Conservation (phyloP, 148 eudicot species). For the Drosera capensis region DNA sequence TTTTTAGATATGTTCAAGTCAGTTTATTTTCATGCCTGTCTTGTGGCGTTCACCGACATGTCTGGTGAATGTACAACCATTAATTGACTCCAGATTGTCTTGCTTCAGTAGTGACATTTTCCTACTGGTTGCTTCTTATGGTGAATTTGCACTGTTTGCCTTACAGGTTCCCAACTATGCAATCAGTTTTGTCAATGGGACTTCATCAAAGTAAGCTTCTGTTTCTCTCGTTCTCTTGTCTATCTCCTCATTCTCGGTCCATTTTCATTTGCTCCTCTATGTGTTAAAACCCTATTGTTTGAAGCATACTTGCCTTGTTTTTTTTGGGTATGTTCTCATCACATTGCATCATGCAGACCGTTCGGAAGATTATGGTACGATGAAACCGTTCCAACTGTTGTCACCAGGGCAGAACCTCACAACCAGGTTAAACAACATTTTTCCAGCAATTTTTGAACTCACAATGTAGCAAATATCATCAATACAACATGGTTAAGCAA, state of each 20-base stretch:
- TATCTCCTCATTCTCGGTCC: not conserved
- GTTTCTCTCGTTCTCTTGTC: not conserved
- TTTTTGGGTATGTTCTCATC: not conserved
- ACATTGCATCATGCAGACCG: slow-evolving; percentile 30
- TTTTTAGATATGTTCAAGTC: no score
- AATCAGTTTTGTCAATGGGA: slow-evolving; percentile 41
- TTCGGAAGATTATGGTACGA: slow-evolving; percentile 89
- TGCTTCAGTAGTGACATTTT: no score
- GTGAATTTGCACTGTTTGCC: slow-evolving; percentile 1
- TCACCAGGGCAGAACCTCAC: slow-evolving; percentile 84
- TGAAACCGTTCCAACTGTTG: slow-evolving; percentile 70
- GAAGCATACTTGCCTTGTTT: not conserved
- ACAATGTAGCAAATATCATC: no score
- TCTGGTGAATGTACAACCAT: no score
- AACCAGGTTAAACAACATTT: slow-evolving; percentile 38
- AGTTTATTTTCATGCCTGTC: no score
- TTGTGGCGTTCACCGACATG: no score
- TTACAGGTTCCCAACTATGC: slow-evolving; percentile 76
- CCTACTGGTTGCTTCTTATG: no score
- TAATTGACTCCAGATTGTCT: no score
- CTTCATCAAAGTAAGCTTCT: slow-evolving; percentile 51
- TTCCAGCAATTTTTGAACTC: no score
- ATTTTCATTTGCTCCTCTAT: not conserved
- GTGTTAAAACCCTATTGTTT: no score
- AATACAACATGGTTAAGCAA: no score